Conservation (phyloP, 495 filamentous ascomycete species). For the Aspergillus avenaceus region DNA sequence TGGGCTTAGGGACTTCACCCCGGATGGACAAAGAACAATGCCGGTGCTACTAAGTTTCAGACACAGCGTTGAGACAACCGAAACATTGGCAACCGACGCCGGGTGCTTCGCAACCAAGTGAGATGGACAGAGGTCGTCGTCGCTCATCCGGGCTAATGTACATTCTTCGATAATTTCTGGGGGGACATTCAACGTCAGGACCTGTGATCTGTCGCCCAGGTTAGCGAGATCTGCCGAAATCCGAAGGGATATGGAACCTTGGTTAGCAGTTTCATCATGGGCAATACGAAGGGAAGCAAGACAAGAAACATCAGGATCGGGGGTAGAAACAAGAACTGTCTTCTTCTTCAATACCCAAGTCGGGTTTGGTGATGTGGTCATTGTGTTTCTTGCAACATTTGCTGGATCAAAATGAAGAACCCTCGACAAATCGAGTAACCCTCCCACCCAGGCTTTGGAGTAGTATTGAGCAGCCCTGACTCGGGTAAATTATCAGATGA, state of each 20-base stretch:
- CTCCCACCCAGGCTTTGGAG: constrained; percentile 18
- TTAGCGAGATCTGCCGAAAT: constrained; percentile 19
- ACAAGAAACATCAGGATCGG: constrained; percentile 10
- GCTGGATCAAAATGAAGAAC: constrained; percentile 7
- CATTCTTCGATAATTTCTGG: constrained; percentile 16
- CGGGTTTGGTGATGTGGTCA: constrained; percentile 12
- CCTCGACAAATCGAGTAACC: constrained; percentile 20
- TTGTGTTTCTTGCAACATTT: constrained; percentile 9
- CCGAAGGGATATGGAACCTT: constrained; percentile 17
- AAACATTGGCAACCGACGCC: constrained; percentile 14
- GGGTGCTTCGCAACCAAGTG: constrained; percentile 12
- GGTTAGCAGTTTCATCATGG: constrained; percentile 12
- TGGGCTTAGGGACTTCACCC: constrained; percentile 14
- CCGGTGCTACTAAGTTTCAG: constrained; percentile 14
- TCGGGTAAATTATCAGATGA: constrained; percentile 9
- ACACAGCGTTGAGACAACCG: constrained; percentile 19
- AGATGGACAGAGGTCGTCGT: constrained; percentile 16
- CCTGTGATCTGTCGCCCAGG: constrained; percentile 13
- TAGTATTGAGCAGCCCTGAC: constrained; percentile 18
- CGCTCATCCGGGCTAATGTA: constrained; percentile 13
- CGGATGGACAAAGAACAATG: constrained; percentile 19
- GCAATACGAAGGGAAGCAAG: constrained; percentile 16
- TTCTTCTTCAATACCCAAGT: constrained; percentile 18
- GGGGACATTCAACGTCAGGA: constrained; percentile 17
- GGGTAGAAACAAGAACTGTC: constrained; percentile 14